Conservation (phyloP, 2,329 filamentous ascomycete genomes). For the Madurella fahalii region DNA sequence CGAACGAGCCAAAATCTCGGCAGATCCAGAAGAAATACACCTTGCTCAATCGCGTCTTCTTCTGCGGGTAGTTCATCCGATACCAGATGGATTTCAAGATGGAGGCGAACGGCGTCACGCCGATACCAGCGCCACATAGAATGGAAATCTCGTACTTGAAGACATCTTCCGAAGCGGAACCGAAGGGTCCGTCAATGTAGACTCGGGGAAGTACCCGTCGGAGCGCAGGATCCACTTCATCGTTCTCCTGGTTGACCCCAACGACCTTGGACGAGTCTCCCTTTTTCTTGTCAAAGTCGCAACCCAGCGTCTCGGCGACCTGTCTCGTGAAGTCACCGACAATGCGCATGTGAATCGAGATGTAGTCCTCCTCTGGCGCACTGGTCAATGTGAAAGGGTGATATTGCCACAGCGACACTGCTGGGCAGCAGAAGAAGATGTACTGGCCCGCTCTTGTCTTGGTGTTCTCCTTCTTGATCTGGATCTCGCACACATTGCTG, state of each 20-base stretch:
- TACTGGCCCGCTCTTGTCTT: constrained; percentile 80
- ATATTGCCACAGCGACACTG: constrained; percentile 83
- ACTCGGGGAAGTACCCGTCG: constrained; percentile 71
- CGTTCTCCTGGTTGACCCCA: constrained; percentile 57
- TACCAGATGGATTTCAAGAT: constrained; percentile 93
- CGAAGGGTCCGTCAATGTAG: constrained; percentile 81
- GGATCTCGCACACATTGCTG: constrained; percentile 84
- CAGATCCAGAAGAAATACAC: constrained; percentile 95
- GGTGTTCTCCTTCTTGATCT: constrained; percentile 86
- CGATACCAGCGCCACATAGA: constrained; percentile 78
- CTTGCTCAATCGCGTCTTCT: constrained; percentile 74
- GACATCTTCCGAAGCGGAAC: constrained; percentile 80
- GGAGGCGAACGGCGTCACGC: constrained; percentile 81
- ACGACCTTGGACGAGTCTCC: constrained; percentile 62
- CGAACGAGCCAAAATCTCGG: constrained; percentile 80
- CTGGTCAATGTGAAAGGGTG: constrained; percentile 84
- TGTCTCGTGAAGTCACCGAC: constrained; percentile 76
- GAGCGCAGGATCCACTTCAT: constrained; percentile 64
- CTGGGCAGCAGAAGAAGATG: constrained; percentile 84
- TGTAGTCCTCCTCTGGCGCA: constrained; percentile 85
- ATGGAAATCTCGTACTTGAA: constrained; percentile 83
- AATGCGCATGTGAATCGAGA: constrained; percentile 79
- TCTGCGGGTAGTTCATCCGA: constrained; percentile 81
- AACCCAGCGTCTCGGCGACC: constrained; percentile 67
- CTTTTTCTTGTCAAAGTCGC: constrained; percentile 62